Evolutionary conservation across 2,329 filamentous ascomycete species (phyloP).

Genomic region (Arachnomyces sp.): DNA sequence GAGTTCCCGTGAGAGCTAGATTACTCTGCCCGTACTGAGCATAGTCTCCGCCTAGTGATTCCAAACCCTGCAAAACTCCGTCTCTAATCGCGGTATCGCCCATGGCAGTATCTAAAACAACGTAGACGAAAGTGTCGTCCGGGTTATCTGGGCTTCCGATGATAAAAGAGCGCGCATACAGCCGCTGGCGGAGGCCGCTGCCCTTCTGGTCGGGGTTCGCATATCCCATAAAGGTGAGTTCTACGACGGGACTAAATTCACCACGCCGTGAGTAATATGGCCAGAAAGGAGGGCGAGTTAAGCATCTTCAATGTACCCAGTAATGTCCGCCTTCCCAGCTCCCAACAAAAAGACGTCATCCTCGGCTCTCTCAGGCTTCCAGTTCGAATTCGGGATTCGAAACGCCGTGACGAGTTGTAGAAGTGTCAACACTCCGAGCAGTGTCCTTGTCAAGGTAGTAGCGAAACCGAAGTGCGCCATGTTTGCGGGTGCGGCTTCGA

Average conservation of each 20-base stretch:
- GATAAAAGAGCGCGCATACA: slow-evolving; percentile 86
- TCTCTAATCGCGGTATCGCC: slow-evolving; percentile 83
- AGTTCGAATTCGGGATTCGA: slow-evolving; percentile 13
- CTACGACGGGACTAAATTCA: slow-evolving; percentile 63
- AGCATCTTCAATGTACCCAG: slow-evolving; percentile 43
- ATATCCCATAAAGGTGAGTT: slow-evolving; percentile 88
- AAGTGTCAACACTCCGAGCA: slow-evolving; percentile 21
- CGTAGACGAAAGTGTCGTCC: slow-evolving; percentile 69
- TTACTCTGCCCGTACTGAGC: slow-evolving; percentile 69
- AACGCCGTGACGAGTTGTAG: slow-evolving; percentile 23
- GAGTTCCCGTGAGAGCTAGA: slow-evolving; percentile 82
- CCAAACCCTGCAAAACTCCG: slow-evolving; percentile 72
- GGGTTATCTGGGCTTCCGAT: slow-evolving; percentile 60
- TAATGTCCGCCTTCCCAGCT: slow-evolving; percentile 64
- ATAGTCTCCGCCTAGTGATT: slow-evolving; percentile 62
- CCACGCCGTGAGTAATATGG: not conserved
- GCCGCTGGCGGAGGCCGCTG: slow-evolving; percentile 72
- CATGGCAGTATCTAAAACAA: slow-evolving; percentile 78
- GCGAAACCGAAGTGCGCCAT: slow-evolving; percentile 25
- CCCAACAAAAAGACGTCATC: slow-evolving; percentile 52
- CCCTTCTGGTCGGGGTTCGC: slow-evolving; percentile 77
- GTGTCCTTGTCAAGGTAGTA: slow-evolving; percentile 18
- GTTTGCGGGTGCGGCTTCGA: slow-evolving; percentile 1
- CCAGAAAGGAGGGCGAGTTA: slow-evolving; percentile 3
- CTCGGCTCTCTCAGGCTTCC: slow-evolving; percentile 14